phyloP scores from a whole-genome alignment of 371 early-diverging fungal species.

The Mortierella sp. region DNA sequence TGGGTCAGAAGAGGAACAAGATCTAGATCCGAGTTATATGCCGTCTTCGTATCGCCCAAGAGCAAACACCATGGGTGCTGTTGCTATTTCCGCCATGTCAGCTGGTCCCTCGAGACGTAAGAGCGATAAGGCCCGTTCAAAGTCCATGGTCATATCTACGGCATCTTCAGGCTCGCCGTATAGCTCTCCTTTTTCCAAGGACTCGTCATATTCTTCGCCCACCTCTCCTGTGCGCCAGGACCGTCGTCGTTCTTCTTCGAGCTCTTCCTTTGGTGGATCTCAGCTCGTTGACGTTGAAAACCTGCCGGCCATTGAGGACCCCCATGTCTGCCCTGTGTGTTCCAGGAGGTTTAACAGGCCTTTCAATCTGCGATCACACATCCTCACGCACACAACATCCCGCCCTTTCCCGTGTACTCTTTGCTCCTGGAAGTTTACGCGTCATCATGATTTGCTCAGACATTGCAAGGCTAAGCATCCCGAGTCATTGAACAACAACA shows the following conservation, averaged over 20 bases:
- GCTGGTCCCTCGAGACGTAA: background rate
- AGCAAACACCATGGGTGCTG: background rate
- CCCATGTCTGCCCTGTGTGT: conserved; percentile 62
- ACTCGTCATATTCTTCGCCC: conserved; percentile 11
- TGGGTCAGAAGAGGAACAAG: conserved; percentile 32
- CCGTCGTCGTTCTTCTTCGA: conserved; percentile 40
- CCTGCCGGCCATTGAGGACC: conserved; percentile 47
- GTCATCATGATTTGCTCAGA: conserved; percentile 83
- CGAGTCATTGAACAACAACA: conserved; percentile 10
- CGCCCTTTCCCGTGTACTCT: conserved; percentile 75
- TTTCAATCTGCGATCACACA: conserved; percentile 69
- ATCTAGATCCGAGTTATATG: conserved; percentile 24
- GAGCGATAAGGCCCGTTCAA: conserved; percentile 14
- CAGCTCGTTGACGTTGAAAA: conserved; percentile 32
- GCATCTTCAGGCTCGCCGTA: conserved; percentile 14
- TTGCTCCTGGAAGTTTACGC: conserved; percentile 71
- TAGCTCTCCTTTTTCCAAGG: conserved; percentile 25
- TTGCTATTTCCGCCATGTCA: conserved; percentile 2
- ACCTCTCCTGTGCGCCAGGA: conserved; percentile 33
- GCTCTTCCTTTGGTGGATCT: conserved; percentile 19
- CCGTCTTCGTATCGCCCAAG: conserved; percentile 5
- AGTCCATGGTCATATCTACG: conserved; percentile 18
- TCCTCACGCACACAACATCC: conserved; percentile 73
- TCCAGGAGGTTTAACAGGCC: conserved; percentile 71
- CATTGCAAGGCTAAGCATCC: conserved; percentile 62